Conservation (phyloP, 1,139 yeast species). For the Pichia sp. region DNA sequence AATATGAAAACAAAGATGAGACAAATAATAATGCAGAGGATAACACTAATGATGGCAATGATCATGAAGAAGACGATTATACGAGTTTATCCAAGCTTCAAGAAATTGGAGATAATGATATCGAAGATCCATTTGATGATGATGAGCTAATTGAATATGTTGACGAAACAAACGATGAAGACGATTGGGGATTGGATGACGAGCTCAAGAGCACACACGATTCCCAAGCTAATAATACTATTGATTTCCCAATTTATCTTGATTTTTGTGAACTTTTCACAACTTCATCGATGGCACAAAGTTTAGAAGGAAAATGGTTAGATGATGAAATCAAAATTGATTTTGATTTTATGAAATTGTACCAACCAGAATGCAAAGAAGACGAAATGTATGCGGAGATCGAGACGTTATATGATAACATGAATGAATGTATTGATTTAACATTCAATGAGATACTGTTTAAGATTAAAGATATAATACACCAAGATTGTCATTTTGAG, state of each 20-base stretch:
- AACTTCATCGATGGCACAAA: not conserved
- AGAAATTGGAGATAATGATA: not conserved
- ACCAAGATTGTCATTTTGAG: not conserved
- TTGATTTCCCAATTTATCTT: slow-evolving; percentile 26
- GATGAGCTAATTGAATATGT: slow-evolving; percentile 11
- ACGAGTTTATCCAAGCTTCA: too few relatives aligned
- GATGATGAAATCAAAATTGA: slow-evolving; percentile 9
- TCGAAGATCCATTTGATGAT: slow-evolving; percentile 8
- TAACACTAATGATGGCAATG: not conserved
- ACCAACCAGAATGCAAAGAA: slow-evolving; percentile 22
- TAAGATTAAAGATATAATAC: slow-evolving; percentile 30
- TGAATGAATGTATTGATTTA: slow-evolving; percentile 30
- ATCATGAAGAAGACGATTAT: not conserved
- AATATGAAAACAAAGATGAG: not conserved
- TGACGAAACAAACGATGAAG: not conserved
- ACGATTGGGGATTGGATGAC: not conserved
- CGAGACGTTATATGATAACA: slow-evolving; percentile 18
- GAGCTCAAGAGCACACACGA: not conserved
- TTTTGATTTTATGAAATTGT: slow-evolving; percentile 26
- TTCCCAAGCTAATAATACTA: not conserved
- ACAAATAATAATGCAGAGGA: not conserved
- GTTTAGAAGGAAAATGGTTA: slow-evolving; percentile 1
- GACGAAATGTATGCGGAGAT: slow-evolving; percentile 26
- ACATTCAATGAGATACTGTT: slow-evolving; percentile 15
- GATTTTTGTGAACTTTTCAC: slow-evolving; percentile 25